phyloP scores from a whole-genome alignment of 2,329 filamentous ascomycete genomes.

The Orbilia ellipsospora region DNA sequence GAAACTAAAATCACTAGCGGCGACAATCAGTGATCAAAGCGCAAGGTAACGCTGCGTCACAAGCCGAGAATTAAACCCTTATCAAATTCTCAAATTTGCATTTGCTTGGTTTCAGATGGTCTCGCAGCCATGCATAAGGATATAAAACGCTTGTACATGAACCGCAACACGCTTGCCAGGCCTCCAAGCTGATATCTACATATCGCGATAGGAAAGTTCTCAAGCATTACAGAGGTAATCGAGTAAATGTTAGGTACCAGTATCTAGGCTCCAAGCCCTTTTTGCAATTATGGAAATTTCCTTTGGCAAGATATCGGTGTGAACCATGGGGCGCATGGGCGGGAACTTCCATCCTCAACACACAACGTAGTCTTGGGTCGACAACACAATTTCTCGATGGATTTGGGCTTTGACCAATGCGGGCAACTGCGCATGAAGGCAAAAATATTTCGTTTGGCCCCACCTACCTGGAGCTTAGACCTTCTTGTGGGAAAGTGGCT shows the following conservation, averaged over 20 bases:
- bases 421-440: constrained; percentile 15
- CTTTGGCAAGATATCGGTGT: too few species aligned
- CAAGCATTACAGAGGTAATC: too few species aligned
- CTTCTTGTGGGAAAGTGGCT: constrained; percentile 19
- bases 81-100: too few species aligned
- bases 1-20: constrained; percentile 3
- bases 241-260: background rate
- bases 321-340: too few species aligned
- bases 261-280: background rate
- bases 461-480: constrained; percentile 46
- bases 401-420: background rate
- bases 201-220: too few species aligned
- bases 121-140: background rate
- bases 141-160: too few species aligned
- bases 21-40: constrained; percentile 34
- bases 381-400: constrained; percentile 46
- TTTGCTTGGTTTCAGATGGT: too few species aligned
- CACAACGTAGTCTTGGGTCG: background rate
- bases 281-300: background rate
- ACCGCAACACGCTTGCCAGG: too few species aligned
- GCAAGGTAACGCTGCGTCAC: constrained; percentile 8
- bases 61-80: background rate
- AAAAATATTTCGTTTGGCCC: constrained; percentile 29
- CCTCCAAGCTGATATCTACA: too few species aligned
- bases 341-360: constrained; percentile 30